Evolutionary conservation across 805 yeast species (phyloP).

Genomic region (Groenewaldozyma tartarivorans): DNA sequence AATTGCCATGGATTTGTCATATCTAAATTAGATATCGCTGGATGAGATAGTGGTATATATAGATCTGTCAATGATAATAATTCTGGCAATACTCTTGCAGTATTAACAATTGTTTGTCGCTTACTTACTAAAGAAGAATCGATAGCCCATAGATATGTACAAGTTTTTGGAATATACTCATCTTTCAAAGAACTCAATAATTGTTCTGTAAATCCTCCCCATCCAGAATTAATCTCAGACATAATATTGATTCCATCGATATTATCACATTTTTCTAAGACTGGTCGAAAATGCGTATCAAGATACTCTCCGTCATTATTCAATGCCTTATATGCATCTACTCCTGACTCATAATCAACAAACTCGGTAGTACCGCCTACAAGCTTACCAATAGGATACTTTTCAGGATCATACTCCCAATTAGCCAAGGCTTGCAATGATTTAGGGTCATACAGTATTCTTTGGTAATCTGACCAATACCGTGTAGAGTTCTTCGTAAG

Average conservation of each 20-base stretch:
- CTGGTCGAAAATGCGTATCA: constrained; percentile 49
- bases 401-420: constrained; percentile 46
- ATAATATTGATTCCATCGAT: constrained; percentile 62
- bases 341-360: constrained; percentile 40
- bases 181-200: constrained; percentile 52
- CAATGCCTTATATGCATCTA: constrained; percentile 41
- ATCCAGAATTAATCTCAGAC: constrained; percentile 65
- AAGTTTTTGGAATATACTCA: constrained; percentile 50
- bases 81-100: neutral
- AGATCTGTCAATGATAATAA: constrained; percentile 39
- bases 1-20: constrained; percentile 35
- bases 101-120: neutral
- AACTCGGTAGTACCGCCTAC: constrained; percentile 23
- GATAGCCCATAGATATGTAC: constrained; percentile 41
- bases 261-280: constrained; percentile 67
- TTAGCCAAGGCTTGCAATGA: constrained; percentile 44
- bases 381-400: constrained; percentile 25
- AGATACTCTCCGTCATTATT: constrained; percentile 37
- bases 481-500: constrained; percentile 25
- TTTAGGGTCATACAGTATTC: constrained; percentile 55
- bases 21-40: constrained; percentile 18
- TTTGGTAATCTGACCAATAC: constrained; percentile 77
- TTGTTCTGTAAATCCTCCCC: constrained; percentile 69
- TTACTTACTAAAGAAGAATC: constrained; percentile 19
- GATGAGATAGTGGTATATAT: constrained; percentile 43